phyloP scores from a whole-genome alignment of 140 eudicot genomes.

The Erigeron philadelphicus region DNA sequence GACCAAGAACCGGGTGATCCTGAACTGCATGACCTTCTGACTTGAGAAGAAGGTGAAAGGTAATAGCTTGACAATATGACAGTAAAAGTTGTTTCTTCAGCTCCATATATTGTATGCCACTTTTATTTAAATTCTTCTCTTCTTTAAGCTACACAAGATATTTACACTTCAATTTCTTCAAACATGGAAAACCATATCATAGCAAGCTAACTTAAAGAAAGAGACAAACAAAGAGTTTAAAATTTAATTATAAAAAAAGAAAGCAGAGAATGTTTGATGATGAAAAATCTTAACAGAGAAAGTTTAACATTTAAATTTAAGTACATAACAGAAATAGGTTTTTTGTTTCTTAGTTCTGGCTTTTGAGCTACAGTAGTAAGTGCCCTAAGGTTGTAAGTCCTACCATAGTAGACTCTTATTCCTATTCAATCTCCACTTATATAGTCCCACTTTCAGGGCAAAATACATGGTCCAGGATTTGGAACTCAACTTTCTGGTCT shows the following conservation, averaged over 20 bases:
- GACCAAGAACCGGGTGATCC: conserved; percentile 93
- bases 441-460: background rate
- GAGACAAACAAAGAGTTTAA: background rate
- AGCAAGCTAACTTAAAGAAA: background rate
- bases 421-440: background rate
- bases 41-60: conserved; percentile 86
- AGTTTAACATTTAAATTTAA: background rate
- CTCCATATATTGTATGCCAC: conserved; percentile 69
- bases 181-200: conserved; percentile 1
- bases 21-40: conserved; percentile 86
- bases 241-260: background rate
- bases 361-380: background rate
- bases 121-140: conserved; percentile 40
- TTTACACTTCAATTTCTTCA: conserved; percentile 4
- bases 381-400: background rate
- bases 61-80: conserved; percentile 79
- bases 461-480: background rate
- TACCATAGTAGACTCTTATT: background rate
- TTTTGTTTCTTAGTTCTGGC: background rate
- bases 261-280: background rate
- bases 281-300: background rate
- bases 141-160: conserved; percentile 43
- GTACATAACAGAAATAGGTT: background rate
- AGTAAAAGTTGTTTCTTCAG: conserved; percentile 66
- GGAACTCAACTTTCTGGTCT: background rate